A percentile compares a stretch with the other conserved stretches of the same genome.
phyloP scores from a whole-genome alignment of 2,329 filamentous ascomycete species.

The Pleurostoma richardsiae region DNA sequence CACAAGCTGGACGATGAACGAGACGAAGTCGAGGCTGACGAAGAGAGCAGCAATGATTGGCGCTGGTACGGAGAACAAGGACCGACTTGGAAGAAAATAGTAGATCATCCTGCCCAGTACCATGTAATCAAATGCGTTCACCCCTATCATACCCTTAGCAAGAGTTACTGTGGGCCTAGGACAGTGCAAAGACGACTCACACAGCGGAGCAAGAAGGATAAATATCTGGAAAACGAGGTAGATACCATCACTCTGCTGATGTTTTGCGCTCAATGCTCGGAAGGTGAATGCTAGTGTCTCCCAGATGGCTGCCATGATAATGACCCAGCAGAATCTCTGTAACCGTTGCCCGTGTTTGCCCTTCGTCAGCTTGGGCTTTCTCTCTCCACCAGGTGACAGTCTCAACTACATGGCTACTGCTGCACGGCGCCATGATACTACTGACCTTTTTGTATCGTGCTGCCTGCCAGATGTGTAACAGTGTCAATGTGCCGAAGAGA shows the following conservation, averaged over 20 bases:
- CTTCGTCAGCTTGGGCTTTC: too few species aligned
- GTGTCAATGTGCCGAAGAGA: constrained; percentile 17
- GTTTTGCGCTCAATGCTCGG: constrained; percentile 18
- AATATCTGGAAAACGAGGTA: constrained; percentile 19
- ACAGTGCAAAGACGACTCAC: constrained; percentile 11
- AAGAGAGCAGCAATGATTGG: constrained; percentile 29
- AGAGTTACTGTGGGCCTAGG: neutral
- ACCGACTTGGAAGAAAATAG: constrained; percentile 30
- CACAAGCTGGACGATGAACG: constrained; percentile 25
- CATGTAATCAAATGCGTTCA: constrained; percentile 45
- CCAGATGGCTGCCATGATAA: constrained; percentile 27
- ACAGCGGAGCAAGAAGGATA: constrained; percentile 21
- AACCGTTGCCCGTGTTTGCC: neutral
- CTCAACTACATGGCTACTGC: too few species aligned
- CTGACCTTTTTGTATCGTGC: constrained; percentile 16
- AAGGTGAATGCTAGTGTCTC: constrained; percentile 21
- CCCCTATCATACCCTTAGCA: constrained; percentile 16
- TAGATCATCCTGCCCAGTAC: constrained; percentile 38
- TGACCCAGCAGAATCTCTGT: constrained; percentile 27
- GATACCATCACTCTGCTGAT: constrained; percentile 17
- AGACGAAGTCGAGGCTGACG: constrained; percentile 32
- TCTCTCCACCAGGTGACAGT: too few species aligned
- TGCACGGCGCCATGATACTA: neutral
- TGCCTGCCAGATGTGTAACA: constrained; percentile 13
- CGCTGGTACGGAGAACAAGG: constrained; percentile 30